Base-by-base conservation (phyloP, 441 rosid species). In the Pelargonium cotyledonis region DNA sequence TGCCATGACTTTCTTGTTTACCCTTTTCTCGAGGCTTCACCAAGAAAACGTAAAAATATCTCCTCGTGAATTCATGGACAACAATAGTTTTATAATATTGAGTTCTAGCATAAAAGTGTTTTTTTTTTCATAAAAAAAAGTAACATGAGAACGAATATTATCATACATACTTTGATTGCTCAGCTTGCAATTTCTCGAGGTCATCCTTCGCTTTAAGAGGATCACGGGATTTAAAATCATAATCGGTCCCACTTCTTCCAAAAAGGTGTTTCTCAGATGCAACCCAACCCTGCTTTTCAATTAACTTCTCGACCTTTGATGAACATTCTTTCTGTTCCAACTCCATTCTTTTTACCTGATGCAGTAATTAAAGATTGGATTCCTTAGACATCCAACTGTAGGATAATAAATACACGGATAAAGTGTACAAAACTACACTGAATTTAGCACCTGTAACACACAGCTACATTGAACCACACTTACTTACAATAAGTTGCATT, bases 251-350 rank as follows among this genome's bases (percentile, higher is more conserved):
- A 68, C 82, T 84, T 86, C 88, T 89, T 74, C 98, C 98, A 82
- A 95, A 95, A 58, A 91, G 86, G 68, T 87, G 99, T 74, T 84
- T 89, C 83, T 95, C 98, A 71, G 99, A 84, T 63, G 86, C 78
- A 81, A 95, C 88, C 99, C 99, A 95, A 65, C 95, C 84, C 79
- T 92, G 91, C 89, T 92, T 92, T 84, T 95, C 97, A 66, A 95
- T 77, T 80, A 95, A 81, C 76, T 87, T 90, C 63, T 92, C 96
- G 7, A 95, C 99, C 75, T 83, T 92, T 35, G 63, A 65, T 23
- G 95, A 89, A 76, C 97, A 95, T 66, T 95, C 96, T 75, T 87
- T 92, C 77, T 92, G 96, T 68, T 92, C 96, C 80, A 81, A 81
- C 81, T 92, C 97, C 96, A 92, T 88, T 76, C 96, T 83, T 75